phyloP scores from a whole-genome alignment of 208 protist species.

The Blechomonas ayalai region DNA sequence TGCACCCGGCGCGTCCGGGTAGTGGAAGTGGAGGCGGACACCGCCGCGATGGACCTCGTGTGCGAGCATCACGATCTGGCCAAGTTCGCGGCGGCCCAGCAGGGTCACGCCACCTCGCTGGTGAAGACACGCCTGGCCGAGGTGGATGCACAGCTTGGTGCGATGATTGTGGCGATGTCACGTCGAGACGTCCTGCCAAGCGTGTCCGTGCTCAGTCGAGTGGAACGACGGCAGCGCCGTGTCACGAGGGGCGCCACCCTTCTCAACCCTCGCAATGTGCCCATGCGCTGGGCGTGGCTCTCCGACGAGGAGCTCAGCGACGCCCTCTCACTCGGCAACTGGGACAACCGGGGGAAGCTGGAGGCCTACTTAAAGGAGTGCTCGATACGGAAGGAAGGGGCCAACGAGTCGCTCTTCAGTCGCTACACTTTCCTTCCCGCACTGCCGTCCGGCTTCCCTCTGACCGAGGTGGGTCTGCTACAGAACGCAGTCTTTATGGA shows the following conservation, averaged over 20 bases:
- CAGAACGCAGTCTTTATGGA: conserved; percentile 29
- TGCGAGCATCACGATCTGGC: conserved; percentile 28
- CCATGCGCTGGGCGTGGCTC: conserved; percentile 58
- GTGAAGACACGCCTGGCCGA: conserved; percentile 5
- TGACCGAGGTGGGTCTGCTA: conserved; percentile 44
- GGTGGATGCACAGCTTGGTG: conserved; percentile 3
- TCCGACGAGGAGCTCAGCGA: conserved; percentile 27
- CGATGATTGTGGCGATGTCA: not conserved
- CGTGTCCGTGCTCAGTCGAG: too few relatives aligned
- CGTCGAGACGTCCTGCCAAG: too few relatives aligned
- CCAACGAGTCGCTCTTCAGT: conserved; percentile 56
- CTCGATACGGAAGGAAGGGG: conserved; percentile 47
- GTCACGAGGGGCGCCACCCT: conserved; percentile 1
- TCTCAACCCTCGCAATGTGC: conserved; percentile 46
- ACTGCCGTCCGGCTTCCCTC: conserved; percentile 40
- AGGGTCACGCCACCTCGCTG: not conserved
- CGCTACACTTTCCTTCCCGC: conserved; percentile 47
- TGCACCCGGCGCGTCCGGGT: conserved; percentile 11
- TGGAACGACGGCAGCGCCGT: conserved; percentile 7
- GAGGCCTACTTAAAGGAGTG: conserved; percentile 19
- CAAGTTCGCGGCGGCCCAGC: not conserved
- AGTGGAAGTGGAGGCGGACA: conserved; percentile 28
- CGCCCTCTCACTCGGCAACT: too few relatives aligned
- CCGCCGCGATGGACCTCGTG: conserved; percentile 21
- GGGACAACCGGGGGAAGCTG: conserved; percentile 11